Conservation (phyloP, 331 rosid species). For the Quercus phellos region DNA sequence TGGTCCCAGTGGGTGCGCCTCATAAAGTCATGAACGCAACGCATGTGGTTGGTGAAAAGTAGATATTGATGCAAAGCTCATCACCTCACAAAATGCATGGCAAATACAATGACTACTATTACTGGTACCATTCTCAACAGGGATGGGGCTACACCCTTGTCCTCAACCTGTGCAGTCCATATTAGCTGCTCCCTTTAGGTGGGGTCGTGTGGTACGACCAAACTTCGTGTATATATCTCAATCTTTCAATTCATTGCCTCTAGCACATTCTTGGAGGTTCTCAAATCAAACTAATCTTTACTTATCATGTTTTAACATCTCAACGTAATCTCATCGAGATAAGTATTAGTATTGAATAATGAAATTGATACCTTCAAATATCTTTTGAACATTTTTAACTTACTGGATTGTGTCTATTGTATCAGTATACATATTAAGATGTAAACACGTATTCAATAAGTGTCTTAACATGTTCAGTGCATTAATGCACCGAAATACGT, state of each 20-base stretch:
- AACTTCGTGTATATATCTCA: background rate
- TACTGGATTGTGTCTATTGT: too few relatives aligned
- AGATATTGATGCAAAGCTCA: slow-evolving; percentile 7
- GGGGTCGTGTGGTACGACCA: background rate
- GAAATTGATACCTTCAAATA: too few relatives aligned
- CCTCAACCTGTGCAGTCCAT: background rate
- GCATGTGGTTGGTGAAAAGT: slow-evolving; percentile 37
- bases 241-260: slow-evolving; percentile 4
- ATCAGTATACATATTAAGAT: too few relatives aligned
- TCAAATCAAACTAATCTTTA: too few relatives aligned
- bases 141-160: background rate
- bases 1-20: background rate
- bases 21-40: background rate
- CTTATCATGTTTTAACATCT: too few relatives aligned
- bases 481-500: too few relatives aligned
- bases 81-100: background rate
- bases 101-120: background rate
- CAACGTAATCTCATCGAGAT: too few relatives aligned
- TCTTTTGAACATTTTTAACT: too few relatives aligned
- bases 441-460: fast-evolving
- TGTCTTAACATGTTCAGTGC: fast-evolving
- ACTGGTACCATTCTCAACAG: slow-evolving; percentile 3
- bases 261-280: background rate
- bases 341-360: too few relatives aligned
- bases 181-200: background rate